phyloP scores from a whole-genome alignment of 345 rosid species.

The Gossypium stocksii region DNA sequence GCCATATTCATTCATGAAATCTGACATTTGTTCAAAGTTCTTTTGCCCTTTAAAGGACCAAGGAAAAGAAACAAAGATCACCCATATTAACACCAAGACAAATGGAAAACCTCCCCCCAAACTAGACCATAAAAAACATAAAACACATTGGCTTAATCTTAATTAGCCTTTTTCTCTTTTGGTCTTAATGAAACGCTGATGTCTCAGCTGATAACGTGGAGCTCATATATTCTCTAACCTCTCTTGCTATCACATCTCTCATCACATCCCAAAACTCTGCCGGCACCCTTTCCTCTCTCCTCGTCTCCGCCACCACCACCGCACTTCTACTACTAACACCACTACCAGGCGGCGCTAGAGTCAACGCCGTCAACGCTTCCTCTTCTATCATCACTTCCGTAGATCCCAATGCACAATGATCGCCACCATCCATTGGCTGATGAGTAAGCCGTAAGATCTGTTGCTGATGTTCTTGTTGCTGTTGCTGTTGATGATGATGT shows the following conservation, averaged over 20 bases:
- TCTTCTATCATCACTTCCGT: slow-evolving; percentile 30
- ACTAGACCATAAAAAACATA: slow-evolving; percentile 7
- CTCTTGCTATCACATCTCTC: slow-evolving; percentile 64
- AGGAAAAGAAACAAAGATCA: background rate
- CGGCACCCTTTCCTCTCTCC: slow-evolving; percentile 30
- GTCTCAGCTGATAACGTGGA: slow-evolving; percentile 29
- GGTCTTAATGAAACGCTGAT: slow-evolving; percentile 27
- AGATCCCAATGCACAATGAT: slow-evolving; percentile 7
- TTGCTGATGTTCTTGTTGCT: background rate
- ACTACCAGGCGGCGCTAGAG: slow-evolving; percentile 60
- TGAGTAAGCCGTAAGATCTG: background rate
- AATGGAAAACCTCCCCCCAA: background rate
- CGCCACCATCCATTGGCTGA: slow-evolving; percentile 3
- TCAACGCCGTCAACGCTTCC: slow-evolving; percentile 59
- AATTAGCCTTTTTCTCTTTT: background rate
- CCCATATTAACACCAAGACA: slow-evolving; percentile 20
- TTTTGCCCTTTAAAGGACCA: background rate
- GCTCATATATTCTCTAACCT: slow-evolving; percentile 55
- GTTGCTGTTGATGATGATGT: slow-evolving; percentile 11
- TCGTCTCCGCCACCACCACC: slow-evolving; percentile 11
- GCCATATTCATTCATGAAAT: slow-evolving; percentile 7
- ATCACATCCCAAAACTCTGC: slow-evolving; percentile 61
- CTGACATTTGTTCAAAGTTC: background rate
- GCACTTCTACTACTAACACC: slow-evolving; percentile 18
- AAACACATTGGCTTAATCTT: slow-evolving; percentile 21